Evolutionary conservation across 805 yeast species (phyloP), one percentile per base, ranked within the genome.

Genomic region (Candida krabiensis): DNA sequence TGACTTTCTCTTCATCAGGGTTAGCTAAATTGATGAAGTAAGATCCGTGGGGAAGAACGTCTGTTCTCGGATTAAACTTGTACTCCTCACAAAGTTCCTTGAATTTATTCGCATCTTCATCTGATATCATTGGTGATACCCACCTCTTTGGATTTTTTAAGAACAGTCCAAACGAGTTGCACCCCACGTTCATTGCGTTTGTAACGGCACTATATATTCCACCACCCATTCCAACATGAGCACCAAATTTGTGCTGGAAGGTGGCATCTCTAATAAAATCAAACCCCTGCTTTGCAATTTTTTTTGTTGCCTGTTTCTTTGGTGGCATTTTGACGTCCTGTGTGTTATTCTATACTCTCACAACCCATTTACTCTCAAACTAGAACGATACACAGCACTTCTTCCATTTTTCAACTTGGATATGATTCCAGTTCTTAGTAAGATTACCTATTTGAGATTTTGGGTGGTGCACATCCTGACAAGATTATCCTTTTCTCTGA

Each of bases 21-120:
- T 88, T 89, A 17, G 95, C 97, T 44, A 93, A 64, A 58, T 93
- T 93, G 57, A 93, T 90, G 52, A 93, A 80, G 59, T 90, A 93
- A 17, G 95, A 88, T 1, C 96, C 98, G 61, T 93, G 99, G 0
- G 99, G 98, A 33, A 93, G 70, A 34, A 88, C 73, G 54, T 90
- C 96, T 18, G 82, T 83, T 38, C 74, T 57, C 3, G 96, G 83
- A 57, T 88, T 75, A 60, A 80, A 90, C 2, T 81, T 77, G 55
- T 71, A 71, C 38, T 76, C 63, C 37, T 71, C 64, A 57, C 96
- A 88, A 15, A 79, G 66, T 5, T 67, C 65, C 44, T 73, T 73
- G 64, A 93, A 93, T 44, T 78, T 75, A 3, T 57, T 60, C 9
- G 83, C 81, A 56, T 87, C 96, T 17, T 77, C 82, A 13, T 70